A percentile compares a stretch with the other conserved stretches of the same genome.
Evolutionary conservation across 176 grass and related monocot genomes (phyloP).

Genomic region (Phragmites australis): DNA sequence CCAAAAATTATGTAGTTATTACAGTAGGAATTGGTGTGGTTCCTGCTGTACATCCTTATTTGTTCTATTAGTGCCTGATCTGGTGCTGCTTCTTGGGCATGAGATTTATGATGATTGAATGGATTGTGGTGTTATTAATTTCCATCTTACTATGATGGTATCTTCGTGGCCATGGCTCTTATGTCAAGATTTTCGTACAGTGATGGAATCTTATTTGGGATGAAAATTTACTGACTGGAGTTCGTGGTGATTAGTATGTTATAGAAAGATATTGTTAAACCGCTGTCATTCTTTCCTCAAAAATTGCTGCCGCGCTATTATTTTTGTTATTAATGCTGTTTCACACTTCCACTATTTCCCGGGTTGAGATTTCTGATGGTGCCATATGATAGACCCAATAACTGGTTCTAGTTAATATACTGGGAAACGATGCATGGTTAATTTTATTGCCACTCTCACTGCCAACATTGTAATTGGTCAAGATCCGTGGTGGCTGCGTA

Average conservation of each 20-base stretch:
- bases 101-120: constrained; percentile 11
- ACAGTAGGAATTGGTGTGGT: background rate
- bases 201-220: background rate
- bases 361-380: constrained; percentile 6
- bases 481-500: background rate
- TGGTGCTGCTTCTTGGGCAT: background rate
- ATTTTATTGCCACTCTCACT: background rate
- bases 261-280: background rate
- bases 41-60: background rate
- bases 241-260: constrained; percentile 2
- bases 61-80: background rate
- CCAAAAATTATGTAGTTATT: background rate
- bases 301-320: constrained; percentile 8
- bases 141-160: constrained; percentile 13
- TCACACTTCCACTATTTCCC: constrained; percentile 23
- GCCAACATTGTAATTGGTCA: background rate
- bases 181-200: background rate
- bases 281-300: background rate
- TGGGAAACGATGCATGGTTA: background rate
- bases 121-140: constrained; percentile 5
- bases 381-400: background rate
- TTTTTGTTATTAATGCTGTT: background rate
- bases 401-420: background rate
- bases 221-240: background rate
- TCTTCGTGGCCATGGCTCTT: background rate